Evolutionary conservation across 208 protist species (phyloP).

Genomic region (Polymyxa betae): DNA sequence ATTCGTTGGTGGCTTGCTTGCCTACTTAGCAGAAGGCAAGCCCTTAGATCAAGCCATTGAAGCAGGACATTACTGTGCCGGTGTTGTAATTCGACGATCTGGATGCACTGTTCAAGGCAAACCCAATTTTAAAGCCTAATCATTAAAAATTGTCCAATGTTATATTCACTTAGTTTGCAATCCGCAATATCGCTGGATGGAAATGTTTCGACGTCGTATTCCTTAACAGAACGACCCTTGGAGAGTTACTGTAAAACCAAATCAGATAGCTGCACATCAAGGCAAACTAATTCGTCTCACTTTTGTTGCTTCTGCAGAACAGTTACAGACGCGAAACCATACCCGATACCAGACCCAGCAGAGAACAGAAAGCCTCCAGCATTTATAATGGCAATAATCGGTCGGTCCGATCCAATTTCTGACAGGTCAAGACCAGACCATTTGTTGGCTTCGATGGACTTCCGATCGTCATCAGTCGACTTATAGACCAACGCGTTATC

Average conservation of each 20-base stretch:
- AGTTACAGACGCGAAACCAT: background rate
- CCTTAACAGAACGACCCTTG: no score
- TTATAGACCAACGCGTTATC: background rate
- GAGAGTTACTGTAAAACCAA: no score
- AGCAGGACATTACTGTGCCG: constrained; percentile 12
- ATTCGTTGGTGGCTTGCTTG: constrained; percentile 67
- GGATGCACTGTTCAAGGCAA: constrained; percentile 16
- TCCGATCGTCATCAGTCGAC: background rate
- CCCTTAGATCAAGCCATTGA: background rate
- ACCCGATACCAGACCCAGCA: background rate
- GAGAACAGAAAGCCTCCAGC: background rate
- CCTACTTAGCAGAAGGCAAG: background rate
- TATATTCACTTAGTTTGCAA: no score
- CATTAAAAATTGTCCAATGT: no score
- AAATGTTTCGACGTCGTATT: no score
- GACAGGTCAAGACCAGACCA: background rate
- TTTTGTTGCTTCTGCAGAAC: no score
- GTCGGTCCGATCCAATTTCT: background rate
- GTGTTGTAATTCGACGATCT: constrained; percentile 1
- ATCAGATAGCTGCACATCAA: no score
- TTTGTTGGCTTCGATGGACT: background rate
- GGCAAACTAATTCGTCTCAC: no score
- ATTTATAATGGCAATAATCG: background rate
- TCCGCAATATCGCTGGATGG: no score
- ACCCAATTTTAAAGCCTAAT: constrained; percentile 4